Evolutionary conservation across 352 stramenopile genomes (phyloP), one percentile per base, ranked within the genome.

Genomic region (Phytophthora pseudosyringae): DNA sequence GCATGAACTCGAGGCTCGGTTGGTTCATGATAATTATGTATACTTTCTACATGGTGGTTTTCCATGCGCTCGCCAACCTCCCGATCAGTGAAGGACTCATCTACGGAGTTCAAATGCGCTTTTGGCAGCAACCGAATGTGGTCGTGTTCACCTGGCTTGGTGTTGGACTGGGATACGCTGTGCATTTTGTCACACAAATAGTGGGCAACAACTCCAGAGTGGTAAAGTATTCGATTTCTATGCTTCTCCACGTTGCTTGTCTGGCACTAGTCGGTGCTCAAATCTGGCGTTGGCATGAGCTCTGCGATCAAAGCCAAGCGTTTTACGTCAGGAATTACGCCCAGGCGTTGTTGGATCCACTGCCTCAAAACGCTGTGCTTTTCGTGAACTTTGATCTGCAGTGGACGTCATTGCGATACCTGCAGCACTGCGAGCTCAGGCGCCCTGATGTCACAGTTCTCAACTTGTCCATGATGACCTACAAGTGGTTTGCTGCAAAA

Each of bases 81-180:
- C 95, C 95, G 32, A 79, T 99, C 21, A 85, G 77, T 32, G 90
- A 98, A 73, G 78, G 78, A 0, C 86, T 99, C 13, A 81, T 98
- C 15, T 98, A 94, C 57, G 97, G 93, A 1, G 91, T 99, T 15
- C 95, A 99, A 71, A 95, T 95, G 88, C 87, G 91, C 32, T 98
- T 98, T 58, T 98, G 90, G 90, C 93, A 98, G 69, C 93, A 99
- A 47, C 94, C 93, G 4, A 98, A 98, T 54, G 73, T 98, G 11
- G 31, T 98, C 2, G 71, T 88, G 1, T 98, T 97, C 54, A 53
- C 97, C 6, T 94, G 96, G 71, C 61, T 93, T 40, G 91, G 97
- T 29, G 26, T 78, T 32, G 64, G 62, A 12, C 77, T 95, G 57
- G 51, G 77, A 21, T 73, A 71, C 21, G 28, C 59, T 16, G n/a